Base-by-base conservation (phyloP, 1,284 basidiomycete genomes). In the Pseudozyma hubeiensis region DNA sequence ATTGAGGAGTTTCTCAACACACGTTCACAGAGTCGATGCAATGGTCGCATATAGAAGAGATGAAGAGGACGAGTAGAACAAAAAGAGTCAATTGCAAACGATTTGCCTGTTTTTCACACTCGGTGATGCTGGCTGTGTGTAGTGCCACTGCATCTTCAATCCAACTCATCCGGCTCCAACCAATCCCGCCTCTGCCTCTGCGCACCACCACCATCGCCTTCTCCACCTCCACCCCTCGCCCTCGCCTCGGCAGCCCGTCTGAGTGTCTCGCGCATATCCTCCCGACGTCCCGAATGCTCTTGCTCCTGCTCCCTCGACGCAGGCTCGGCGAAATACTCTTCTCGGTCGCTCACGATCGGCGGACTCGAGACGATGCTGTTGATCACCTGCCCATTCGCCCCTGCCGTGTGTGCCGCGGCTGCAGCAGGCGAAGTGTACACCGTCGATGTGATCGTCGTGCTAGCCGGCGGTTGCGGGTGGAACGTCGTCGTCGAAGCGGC, bases 11-110 rank as follows among this genome's bases (percentile, higher is more conserved):
- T 86, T 86, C 71, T 80, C 77, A 34, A 86, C 86, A 3, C 85
- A 84, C 52, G 80, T 85, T 7, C 86, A 86, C 63, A 78, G 79
- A 7, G 85, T 86, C 17, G 84, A 86, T 40, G 84, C 84, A 0
- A 79, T 86, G 73, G 86, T 86, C 33, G 85, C 86, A 3, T 86
- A 86, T 62, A 72, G 81, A 11, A 63, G 85, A 17, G 84, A 84
- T 41, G 85, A 86, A 16, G 83, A 83, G 5, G 79, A 80, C 48
- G 75, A 83, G 10, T 81, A 66, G 53, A 17, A 2, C 35, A 37
- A 37, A 37, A 37, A 37, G 35, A 37, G 10, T 10, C 35, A 37
- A 24, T 24, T 24, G 24, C 24, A 24, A 24, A 24, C 4, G 24
- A 2, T 24, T 24, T 24, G 24, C 24, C 24, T 24, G 1, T 24